phyloP scores from a whole-genome alignment of 2,329 filamentous ascomycete genomes.

The Pyrenochaeta sp. region DNA sequence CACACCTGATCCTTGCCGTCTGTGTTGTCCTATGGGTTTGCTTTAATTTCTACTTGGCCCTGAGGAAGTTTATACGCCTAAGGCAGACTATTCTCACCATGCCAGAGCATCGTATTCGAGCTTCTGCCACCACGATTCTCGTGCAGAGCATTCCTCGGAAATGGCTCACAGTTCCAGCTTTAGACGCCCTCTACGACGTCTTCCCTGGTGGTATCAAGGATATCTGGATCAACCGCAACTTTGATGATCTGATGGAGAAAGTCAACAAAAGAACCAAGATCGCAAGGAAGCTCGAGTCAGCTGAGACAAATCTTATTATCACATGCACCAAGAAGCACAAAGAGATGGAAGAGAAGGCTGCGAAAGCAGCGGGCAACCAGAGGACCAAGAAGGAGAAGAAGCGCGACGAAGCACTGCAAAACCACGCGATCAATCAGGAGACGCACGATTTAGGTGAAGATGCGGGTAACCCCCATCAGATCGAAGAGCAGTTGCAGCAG shows the following conservation, averaged over 20 bases:
- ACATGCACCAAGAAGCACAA: constrained; percentile 79
- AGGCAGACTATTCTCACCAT: constrained; percentile 95
- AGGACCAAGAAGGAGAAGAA: constrained; percentile 63
- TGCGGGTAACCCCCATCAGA: constrained; percentile 66
- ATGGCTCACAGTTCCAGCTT: constrained; percentile 85
- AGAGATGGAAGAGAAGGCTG: constrained; percentile 72
- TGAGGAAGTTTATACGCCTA: constrained; percentile 88
- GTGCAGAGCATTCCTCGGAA: constrained; percentile 90
- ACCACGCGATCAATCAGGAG: constrained; percentile 59
- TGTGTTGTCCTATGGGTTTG: constrained; percentile 84
- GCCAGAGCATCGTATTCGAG: constrained; percentile 89
- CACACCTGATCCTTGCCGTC: constrained; percentile 82
- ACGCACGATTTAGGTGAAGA: constrained; percentile 63
- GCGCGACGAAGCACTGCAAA: constrained; percentile 71
- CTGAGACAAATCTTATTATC: constrained; percentile 85
- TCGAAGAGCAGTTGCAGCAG: constrained; percentile 59
- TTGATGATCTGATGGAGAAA: constrained; percentile 83
- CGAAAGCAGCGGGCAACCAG: constrained; percentile 66
- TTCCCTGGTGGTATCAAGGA: constrained; percentile 95
- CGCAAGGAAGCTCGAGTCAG: constrained; percentile 76
- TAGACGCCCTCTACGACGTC: constrained; percentile 88
- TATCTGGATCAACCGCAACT: constrained; percentile 94
- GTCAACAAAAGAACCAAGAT: constrained; percentile 77
- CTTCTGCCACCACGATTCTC: constrained; percentile 93
- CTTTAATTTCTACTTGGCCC: constrained; percentile 83